Base-by-base conservation (phyloP, 2,329 filamentous ascomycete genomes). In the Botrytis fragariae region DNA sequence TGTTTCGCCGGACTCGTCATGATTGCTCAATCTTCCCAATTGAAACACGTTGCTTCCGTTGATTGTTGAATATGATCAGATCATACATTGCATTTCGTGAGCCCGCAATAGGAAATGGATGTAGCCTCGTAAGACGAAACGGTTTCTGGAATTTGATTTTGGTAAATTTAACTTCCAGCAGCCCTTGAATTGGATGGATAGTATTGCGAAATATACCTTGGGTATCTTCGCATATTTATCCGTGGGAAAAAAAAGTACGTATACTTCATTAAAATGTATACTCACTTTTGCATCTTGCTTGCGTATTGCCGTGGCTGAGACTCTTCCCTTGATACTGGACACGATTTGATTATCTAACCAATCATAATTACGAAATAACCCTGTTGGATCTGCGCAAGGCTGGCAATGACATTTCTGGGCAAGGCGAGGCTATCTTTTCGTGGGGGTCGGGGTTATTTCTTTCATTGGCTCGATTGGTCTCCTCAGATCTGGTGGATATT, bases 1-100 rank as follows among this genome's bases (percentile, higher is more conserved):
- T 88, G 77, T 72, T 83, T 81, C 42, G 73, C 63, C 44, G 80
- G 77, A 69, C 79, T 78, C 60, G 79, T 75, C 81, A 82, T 82
- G 61, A 39, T 72, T 65, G 37, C 22, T 54, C 32, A 39, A 42
- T 48, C 51, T 45, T 32, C 48, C 59, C 9, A 65, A 60, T 29
- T 32, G 22, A 45, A 45, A 59, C 61, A 63, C 44, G 44, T 57
- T 54, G 25, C 25, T 44, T 44, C 22, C n/a, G 72, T 73, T 51
- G 57, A 72, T 65, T 64, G 64, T 72, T 65, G 74, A 64, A 44
- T 72, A 72, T 62, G 76, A 75, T 74, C 72, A 74, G 71, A 72
- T 75, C 71, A 75, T 74, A 75, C 77, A 79, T 69, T 51, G 65
- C 44, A 51, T 51, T 45, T 35, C 54, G 61, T 69, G 61, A 57